These are phyloP conservation scores for Lentinula novae-zelandiae DNA, from an alignment of 1,284 basidiomycete species.

Conservation along the genomic window DNA sequence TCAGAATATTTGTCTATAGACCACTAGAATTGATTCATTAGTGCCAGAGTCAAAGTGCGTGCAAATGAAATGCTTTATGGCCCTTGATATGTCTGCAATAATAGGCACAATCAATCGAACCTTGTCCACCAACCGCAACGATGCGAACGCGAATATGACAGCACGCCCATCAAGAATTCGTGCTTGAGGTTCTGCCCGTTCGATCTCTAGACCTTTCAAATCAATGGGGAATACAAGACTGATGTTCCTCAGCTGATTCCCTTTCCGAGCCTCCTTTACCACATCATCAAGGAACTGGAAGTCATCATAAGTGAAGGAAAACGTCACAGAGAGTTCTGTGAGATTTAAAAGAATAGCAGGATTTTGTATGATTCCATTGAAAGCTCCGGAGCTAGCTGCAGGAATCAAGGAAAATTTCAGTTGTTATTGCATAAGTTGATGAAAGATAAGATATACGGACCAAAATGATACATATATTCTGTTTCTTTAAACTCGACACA, in stretches of 20 bases:
- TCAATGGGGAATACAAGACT: neutral
- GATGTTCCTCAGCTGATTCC: neutral
- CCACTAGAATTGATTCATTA: neutral
- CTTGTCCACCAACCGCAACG: neutral
- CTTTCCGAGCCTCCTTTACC: neutral
- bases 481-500: neutral
- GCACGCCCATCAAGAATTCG: too few species aligned
- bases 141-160: neutral
- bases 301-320: neutral
- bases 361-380: neutral
- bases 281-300: neutral
- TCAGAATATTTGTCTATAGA: neutral
- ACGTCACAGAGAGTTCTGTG: neutral
- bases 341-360: neutral
- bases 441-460: neutral
- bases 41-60: neutral
- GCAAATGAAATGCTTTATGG: neutral
- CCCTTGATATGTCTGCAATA: neutral
- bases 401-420: neutral
- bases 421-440: neutral
- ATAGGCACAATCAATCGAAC: neutral
- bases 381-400: neutral
- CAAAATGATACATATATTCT: conserved; percentile 2
- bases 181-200: neutral
- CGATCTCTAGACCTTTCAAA: neutral